Percentiles rank a stretch among this genome's conserved stretches.
Evolutionary conservation across 2,329 filamentous ascomycete genomes (phyloP).

Genomic region (Polytolypa hystricis): DNA sequence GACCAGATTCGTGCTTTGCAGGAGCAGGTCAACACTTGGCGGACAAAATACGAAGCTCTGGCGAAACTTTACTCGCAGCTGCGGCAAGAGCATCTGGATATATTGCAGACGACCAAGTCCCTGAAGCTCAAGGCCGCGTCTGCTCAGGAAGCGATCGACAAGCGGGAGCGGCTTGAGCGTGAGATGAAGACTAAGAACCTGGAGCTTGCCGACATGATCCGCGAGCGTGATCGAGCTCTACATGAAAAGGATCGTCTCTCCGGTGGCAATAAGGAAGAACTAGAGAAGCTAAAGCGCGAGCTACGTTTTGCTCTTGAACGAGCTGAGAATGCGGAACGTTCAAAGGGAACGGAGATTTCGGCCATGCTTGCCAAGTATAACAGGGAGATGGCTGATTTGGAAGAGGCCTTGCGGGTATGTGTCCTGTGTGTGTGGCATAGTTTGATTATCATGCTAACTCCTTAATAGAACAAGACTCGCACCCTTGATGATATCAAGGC

Average conservation of each 20-base stretch:
- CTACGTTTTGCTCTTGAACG: conserved; percentile 83
- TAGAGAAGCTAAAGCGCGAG: conserved; percentile 91
- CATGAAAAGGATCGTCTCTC: conserved; percentile 84
- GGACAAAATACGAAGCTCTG: conserved; percentile 89
- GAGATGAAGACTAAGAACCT: conserved; percentile 99
- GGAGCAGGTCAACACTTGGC: conserved; percentile 96
- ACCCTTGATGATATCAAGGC: conserved; percentile 73
- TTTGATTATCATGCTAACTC: conserved; percentile 13
- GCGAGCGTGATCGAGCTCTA: conserved; percentile 83
- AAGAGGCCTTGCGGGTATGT: conserved; percentile 63
- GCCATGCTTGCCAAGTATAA: conserved; percentile 94
- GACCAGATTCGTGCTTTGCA: conserved; percentile 88
- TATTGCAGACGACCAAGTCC: conserved; percentile 90
- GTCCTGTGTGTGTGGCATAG: not conserved
- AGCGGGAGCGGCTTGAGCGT: conserved; percentile 85
- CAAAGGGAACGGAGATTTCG: conserved; percentile 90
- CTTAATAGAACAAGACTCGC: conserved; percentile 66
- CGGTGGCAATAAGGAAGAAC: conserved; percentile 80
- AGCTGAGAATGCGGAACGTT: conserved; percentile 81
- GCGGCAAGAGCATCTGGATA: conserved; percentile 84
- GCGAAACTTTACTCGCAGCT: conserved; percentile 96
- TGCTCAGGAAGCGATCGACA: conserved; percentile 91
- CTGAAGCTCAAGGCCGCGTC: conserved; percentile 95
- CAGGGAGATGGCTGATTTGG: conserved; percentile 89
- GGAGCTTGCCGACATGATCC: conserved; percentile 97